Evolutionary conservation across 169 alveolate species (phyloP).

Genomic region (Eimeria praecox): DNA sequence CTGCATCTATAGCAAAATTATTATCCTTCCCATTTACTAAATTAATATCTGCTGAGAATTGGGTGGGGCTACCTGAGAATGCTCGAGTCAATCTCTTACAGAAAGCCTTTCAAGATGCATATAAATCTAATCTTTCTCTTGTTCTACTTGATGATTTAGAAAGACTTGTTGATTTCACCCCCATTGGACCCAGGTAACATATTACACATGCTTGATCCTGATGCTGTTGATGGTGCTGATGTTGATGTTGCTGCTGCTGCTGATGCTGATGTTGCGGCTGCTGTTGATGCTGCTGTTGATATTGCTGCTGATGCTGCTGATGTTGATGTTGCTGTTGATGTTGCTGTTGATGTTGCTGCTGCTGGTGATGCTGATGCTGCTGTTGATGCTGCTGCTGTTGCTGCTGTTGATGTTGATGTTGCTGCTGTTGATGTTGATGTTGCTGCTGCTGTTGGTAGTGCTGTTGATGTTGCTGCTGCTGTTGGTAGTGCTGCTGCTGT

Average conservation of each 20-base stretch:
- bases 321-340: neutral
- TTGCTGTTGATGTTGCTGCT: neutral
- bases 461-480: too few species aligned
- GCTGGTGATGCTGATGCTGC: neutral
- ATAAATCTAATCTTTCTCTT: constrained; percentile 96
- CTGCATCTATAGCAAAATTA: constrained; percentile 97
- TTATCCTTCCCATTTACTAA: constrained; percentile 98
- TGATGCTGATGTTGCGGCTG: neutral
- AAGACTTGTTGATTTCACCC: constrained; percentile 97
- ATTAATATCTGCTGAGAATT: constrained; percentile 97
- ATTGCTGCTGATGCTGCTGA: neutral
- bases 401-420: neutral
- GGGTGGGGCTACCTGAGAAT: constrained; percentile 93
- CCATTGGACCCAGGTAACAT: constrained; percentile 96
- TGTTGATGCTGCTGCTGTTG: neutral
- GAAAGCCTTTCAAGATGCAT: constrained; percentile 99
- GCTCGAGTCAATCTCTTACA: constrained; percentile 94
- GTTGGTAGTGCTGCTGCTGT: too few species aligned
- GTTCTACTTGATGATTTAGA: constrained; percentile 98
- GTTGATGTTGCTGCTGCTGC: neutral
- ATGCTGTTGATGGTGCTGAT: neutral
- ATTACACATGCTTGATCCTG: too few species aligned
- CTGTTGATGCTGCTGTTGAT: neutral
- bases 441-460: too few species aligned
- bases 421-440: neutral